Conservation (phyloP, 2,329 filamentous ascomycete genomes). For the Myriosclerotinia curreyana region DNA sequence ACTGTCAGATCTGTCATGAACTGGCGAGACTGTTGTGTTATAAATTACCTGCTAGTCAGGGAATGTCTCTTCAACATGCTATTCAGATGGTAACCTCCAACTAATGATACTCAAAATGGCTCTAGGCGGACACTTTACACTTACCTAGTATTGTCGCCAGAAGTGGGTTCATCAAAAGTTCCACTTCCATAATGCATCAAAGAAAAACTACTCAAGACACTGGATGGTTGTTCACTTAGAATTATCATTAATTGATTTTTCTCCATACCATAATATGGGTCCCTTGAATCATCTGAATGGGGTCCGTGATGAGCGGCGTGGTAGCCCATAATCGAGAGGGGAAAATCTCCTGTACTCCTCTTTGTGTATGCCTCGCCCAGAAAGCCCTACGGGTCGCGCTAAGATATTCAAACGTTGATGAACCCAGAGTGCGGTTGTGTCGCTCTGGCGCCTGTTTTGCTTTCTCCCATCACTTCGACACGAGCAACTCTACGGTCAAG, state of each 20-base stretch:
- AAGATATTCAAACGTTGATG: slow-evolving; percentile 29
- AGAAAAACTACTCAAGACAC: background rate
- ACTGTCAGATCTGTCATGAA: slow-evolving; percentile 16
- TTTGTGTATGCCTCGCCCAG: slow-evolving; percentile 19
- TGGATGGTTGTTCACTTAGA: slow-evolving; percentile 13
- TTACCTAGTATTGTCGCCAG: background rate
- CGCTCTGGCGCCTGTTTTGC: slow-evolving; percentile 23
- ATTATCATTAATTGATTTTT: slow-evolving; percentile 16
- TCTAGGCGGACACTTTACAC: slow-evolving; percentile 7
- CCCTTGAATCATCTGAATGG: slow-evolving; percentile 13
- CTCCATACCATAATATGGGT: background rate
- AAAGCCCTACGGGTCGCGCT: slow-evolving; percentile 22
- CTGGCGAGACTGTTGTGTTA: slow-evolving; percentile 15
- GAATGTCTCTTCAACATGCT: slow-evolving; percentile 18
- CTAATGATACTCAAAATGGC: slow-evolving; percentile 1
- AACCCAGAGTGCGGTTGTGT: slow-evolving; percentile 38
- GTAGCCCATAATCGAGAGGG: slow-evolving; percentile 19
- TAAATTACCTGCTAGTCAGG: slow-evolving; percentile 21
- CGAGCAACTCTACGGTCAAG: slow-evolving; percentile 16
- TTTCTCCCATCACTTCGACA: slow-evolving; percentile 20
- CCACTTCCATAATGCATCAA: slow-evolving; percentile 10
- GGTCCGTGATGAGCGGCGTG: slow-evolving; percentile 22
- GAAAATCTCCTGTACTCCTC: slow-evolving; percentile 16
- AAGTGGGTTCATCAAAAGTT: slow-evolving; percentile 5
- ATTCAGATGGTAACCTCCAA: slow-evolving; percentile 6